phyloP scores from a whole-genome alignment of 192 early-diverging fungal genomes.

The Pilaira anomala region DNA sequence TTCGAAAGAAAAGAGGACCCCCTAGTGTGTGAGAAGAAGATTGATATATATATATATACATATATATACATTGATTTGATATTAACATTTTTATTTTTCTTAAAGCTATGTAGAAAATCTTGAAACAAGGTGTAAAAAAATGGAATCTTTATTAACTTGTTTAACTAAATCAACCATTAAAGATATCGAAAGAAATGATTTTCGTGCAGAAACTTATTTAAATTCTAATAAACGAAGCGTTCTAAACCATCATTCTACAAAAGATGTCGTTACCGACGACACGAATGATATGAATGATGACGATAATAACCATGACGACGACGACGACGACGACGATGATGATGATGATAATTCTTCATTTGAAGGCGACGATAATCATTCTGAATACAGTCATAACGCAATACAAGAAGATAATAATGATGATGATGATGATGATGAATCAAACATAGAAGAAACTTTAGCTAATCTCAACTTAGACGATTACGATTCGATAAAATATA shows the following conservation, averaged over 20 bases:
- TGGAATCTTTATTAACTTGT: constrained; percentile 26
- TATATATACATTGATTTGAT: no score
- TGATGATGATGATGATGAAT: background rate
- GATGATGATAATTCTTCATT: background rate
- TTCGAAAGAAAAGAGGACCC: constrained; percentile 32
- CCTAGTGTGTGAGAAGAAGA: constrained; percentile 29
- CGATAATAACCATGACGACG: constrained; percentile 2
- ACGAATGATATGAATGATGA: constrained; percentile 5
- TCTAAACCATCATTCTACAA: no score
- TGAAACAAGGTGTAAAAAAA: constrained; percentile 33
- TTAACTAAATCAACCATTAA: constrained; percentile 27
- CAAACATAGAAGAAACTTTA: constrained; percentile 19
- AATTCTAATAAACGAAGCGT: background rate
- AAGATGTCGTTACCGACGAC: background rate
- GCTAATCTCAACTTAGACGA: constrained; percentile 25
- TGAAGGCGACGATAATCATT: background rate
- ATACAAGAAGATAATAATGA: background rate
- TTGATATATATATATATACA: background rate
- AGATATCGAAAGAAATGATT: constrained; percentile 24
- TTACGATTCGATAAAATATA: constrained; percentile 34
- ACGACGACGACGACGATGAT: constrained; percentile 2
- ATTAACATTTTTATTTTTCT: background rate
- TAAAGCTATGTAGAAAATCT: constrained; percentile 21
- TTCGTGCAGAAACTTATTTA: background rate
- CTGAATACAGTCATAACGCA: background rate